These are phyloP conservation scores for Grigorovia yakushimaensis DNA, from an alignment of 805 yeast genomes.

Conservation along the genomic window DNA sequence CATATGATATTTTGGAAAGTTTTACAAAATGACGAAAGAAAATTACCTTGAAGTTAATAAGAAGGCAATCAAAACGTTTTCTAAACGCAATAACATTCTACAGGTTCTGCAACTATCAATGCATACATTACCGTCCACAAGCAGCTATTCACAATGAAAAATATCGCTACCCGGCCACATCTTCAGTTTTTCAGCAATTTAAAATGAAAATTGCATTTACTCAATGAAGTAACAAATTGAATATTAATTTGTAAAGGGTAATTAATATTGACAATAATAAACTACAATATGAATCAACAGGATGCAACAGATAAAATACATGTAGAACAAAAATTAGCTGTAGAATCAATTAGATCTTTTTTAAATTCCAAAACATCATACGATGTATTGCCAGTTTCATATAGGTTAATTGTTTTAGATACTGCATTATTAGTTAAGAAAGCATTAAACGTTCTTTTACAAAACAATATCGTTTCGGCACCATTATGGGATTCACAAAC, in stretches of 20 bases:
- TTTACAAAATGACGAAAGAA: too few relatives aligned
- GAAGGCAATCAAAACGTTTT: too few relatives aligned
- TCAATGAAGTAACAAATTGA: too few relatives aligned
- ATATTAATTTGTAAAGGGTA: not conserved
- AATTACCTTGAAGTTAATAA: too few relatives aligned
- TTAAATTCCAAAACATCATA: conserved; percentile 86
- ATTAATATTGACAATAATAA: not conserved
- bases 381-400: conserved; percentile 93
- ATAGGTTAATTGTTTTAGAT: conserved; percentile 85
- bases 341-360: conserved; percentile 74
- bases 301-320: conserved; percentile 4
- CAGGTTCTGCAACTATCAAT: too few relatives aligned
- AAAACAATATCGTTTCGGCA: conserved; percentile 90
- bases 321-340: conserved; percentile 59
- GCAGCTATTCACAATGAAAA: too few relatives aligned
- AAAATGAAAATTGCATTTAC: too few relatives aligned
- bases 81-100: too few relatives aligned
- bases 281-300: conserved; percentile 1
- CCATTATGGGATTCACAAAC: conserved; percentile 92
- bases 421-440: conserved; percentile 84
- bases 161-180: too few relatives aligned
- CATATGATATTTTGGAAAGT: too few relatives aligned
- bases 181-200: too few relatives aligned
- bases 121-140: too few relatives aligned
- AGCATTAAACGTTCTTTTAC: conserved; percentile 78